Base-by-base conservation (phyloP, 83 land plant genomes). In the Picea abies region DNA sequence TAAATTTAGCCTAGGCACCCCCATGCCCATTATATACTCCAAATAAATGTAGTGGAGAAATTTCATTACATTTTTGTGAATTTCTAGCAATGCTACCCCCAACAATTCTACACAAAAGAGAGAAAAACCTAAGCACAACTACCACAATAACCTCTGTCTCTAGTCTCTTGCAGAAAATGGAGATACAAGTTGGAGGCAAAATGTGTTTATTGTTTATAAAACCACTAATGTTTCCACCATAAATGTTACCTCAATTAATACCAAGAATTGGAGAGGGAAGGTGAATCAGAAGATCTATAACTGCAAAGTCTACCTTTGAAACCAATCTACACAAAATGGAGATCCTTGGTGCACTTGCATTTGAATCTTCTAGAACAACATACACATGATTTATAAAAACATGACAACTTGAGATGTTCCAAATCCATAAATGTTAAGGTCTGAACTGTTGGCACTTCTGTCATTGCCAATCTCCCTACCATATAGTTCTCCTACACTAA, bases 21-120 rank as follows among this genome's bases (percentile, higher is more conserved):
- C 97, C 97, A 88, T 96, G 98, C 23, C 98, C 97, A 88, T 94
- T 97, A 79, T 96, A 96, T 44, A 93, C 98, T 35, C 97, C 97
- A 80, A 91, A 96, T 81, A 90, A 94, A 82, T 94, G 96, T 6
- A 90, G 81, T 20, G 90, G 77, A 63, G 85, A 73, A 73, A 52
- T 65, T 25, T 83, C 79, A 58, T 41, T 12, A 32, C 79, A 87
- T 39, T 65, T 68, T 35, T 79, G 52, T 70, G 80, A 80, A 56
- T 80, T 85, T 0, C 64, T 65, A 37, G 86, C 84, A 44, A 61
- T 77, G 29, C 90, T 90, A 15, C 86, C 91, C 60, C 85, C 88
- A 12, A 94, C 86, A 84, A 84, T 67, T 78, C 84, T n/a, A 58
- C 87, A 82, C 3, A 97, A 94, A 60, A 96, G 81, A 10, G 77